These are phyloP conservation scores for Spergularia bocconei DNA, from an alignment of 148 eudicot species.

Conservation along the genomic window DNA sequence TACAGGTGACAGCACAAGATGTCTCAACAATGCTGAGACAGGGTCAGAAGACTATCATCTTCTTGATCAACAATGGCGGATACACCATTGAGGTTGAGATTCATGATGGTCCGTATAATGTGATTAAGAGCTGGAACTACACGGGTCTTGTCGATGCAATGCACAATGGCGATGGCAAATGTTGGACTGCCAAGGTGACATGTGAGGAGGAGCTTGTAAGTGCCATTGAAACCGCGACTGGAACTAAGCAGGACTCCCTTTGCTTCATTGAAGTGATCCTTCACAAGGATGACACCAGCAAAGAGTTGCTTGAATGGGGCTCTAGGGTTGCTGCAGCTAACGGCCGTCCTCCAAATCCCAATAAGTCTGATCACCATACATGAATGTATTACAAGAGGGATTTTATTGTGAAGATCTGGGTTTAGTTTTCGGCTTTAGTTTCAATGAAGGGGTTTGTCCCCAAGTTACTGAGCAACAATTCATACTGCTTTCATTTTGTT, in stretches of 20 bases:
- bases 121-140: slow-evolving; percentile 86
- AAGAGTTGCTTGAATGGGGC: slow-evolving; percentile 89
- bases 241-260: slow-evolving; percentile 51
- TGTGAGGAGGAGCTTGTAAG: slow-evolving; percentile 59
- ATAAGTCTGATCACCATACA: neutral
- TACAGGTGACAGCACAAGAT: slow-evolving; percentile 80
- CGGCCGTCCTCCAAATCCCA: slow-evolving; percentile 16
- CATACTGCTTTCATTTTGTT: too few relatives aligned
- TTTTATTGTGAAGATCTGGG: too few relatives aligned
- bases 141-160: slow-evolving; percentile 74
- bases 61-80: slow-evolving; percentile 91
- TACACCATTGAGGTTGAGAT: slow-evolving; percentile 91
- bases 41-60: slow-evolving; percentile 72
- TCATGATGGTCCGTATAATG: slow-evolving; percentile 90
- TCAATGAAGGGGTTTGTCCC: too few relatives aligned
- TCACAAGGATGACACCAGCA: slow-evolving; percentile 83
- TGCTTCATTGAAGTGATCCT: slow-evolving; percentile 71
- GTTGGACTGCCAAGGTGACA: slow-evolving; percentile 80
- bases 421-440: too few relatives aligned
- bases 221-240: slow-evolving; percentile 58
- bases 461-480: too few relatives aligned
- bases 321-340: slow-evolving; percentile 51
- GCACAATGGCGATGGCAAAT: slow-evolving; percentile 75
- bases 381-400: too few relatives aligned
- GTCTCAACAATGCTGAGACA: slow-evolving; percentile 73